Base-by-base conservation (phyloP, 805 yeast genomes). In the Brettanomyces naardenensis region DNA sequence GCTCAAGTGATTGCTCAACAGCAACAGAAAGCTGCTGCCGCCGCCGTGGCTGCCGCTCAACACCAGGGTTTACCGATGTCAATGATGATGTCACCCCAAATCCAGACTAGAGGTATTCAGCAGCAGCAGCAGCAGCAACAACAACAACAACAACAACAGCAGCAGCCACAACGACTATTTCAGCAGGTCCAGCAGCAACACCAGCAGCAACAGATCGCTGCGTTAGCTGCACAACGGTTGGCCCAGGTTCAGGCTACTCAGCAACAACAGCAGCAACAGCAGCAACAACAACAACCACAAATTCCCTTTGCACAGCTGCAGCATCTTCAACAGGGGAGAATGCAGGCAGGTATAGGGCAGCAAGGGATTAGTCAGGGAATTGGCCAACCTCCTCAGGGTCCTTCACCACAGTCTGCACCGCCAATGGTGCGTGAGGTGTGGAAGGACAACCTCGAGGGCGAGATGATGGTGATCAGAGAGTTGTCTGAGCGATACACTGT, bases 341-440 rank as follows among this genome's bases (percentile, higher is more conserved):
- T 44, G 38, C 56, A 45, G 43, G 46, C 38, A 28, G 19, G 53
- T 43, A 37, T 51, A 42, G 28, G 54, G n/a, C n/a, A n/a, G n/a
- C n/a, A n/a, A n/a, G n/a, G n/a, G n/a, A n/a, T n/a, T n/a, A n/a
- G n/a, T n/a, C n/a, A n/a, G 33, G 14, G 27, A 34, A 5, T 38
- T 37, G 7, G 17, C 20, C 33, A 30, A 15, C 14, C 11, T 9
- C 33, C 14, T 6, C 33, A 5, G 5, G 20, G 18, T 5, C 17
- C 33, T 6, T 9, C 14, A 28, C 14, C n/a, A n/a, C 31, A 13
- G 17, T n/a, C 31, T 9, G 18, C 40, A 34, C 68, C 71, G 22
- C 73, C 80, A 11, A 67, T 76, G 40, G 67, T 79, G 22, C 72
- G 76, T 49, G 89, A 84, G 45, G 92, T 84, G 21, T 82, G 90